A percentile compares a stretch with the other conserved stretches of the same genome.
These are phyloP conservation scores for Tuber microsphaerosporum DNA, from an alignment of 495 filamentous ascomycete genomes.

Conservation along the genomic window DNA sequence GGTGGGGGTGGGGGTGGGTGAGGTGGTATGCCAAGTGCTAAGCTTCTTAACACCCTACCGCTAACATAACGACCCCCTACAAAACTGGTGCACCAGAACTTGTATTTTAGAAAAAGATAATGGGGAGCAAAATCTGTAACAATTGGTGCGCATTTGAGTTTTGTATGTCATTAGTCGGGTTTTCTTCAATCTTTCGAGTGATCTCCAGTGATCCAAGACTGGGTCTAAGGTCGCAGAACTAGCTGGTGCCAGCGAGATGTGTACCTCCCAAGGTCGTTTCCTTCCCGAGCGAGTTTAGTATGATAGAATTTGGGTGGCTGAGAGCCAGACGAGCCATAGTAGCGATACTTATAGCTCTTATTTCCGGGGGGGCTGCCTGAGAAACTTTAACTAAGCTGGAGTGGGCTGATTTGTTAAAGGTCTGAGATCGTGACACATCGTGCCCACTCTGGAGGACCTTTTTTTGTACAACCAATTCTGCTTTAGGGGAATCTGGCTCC, in stretches of 20 bases:
- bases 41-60: neutral
- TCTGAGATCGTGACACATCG: neutral
- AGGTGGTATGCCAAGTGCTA: neutral
- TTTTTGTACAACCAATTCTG: neutral
- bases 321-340: neutral
- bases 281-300: neutral
- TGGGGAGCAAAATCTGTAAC: neutral
- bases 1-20: too few relatives aligned
- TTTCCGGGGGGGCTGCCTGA: neutral
- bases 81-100: neutral
- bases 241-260: neutral
- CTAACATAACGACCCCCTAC: neutral
- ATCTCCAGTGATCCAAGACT: neutral
- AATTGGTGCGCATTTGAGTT: neutral
- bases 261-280: neutral
- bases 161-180: neutral
- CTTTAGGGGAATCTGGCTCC: neutral
- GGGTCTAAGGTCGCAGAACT: neutral
- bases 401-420: neutral
- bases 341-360: neutral
- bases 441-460: neutral
- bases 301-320: neutral
- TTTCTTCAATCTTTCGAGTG: neutral
- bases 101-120: neutral
- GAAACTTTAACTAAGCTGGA: neutral